These are phyloP conservation scores for Zygosaccharomyces siamensis DNA, from an alignment of 805 yeast species.

Conservation along the genomic window DNA sequence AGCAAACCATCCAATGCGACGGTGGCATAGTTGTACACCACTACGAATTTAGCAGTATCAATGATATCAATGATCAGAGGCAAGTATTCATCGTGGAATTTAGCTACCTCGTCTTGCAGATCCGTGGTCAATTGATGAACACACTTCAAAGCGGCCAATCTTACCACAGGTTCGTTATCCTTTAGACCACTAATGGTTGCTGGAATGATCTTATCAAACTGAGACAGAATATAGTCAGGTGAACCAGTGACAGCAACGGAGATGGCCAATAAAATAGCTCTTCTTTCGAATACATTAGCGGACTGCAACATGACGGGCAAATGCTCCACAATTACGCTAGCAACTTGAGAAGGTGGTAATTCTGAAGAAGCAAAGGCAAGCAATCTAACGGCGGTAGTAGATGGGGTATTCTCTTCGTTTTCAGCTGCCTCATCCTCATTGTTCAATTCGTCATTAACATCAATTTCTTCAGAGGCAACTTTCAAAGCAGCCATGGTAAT, in stretches of 20 bases:
- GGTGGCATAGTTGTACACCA: constrained; percentile 86
- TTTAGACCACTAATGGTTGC: constrained; percentile 70
- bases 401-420: constrained; percentile 83
- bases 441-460: constrained; percentile 66
- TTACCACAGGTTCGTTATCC: constrained; percentile 68
- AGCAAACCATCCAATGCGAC: constrained; percentile 85
- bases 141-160: constrained; percentile 80
- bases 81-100: constrained; percentile 72
- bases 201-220: constrained; percentile 68
- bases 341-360: constrained; percentile 89
- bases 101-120: constrained; percentile 79
- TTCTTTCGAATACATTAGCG: constrained; percentile 68
- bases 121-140: constrained; percentile 74
- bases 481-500: constrained; percentile 68
- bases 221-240: constrained; percentile 82
- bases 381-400: constrained; percentile 72
- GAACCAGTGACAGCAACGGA: constrained; percentile 88
- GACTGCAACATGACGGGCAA: constrained; percentile 55
- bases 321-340: constrained; percentile 68
- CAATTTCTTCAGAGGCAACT: constrained; percentile 79
- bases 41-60: constrained; percentile 76
- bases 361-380: constrained; percentile 73
- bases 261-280: constrained; percentile 79
- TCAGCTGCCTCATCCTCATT: constrained; percentile 87
- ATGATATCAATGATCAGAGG: constrained; percentile 84